phyloP scores from a whole-genome alignment of 495 filamentous ascomycete species.

The Aspergillus biplanus region DNA sequence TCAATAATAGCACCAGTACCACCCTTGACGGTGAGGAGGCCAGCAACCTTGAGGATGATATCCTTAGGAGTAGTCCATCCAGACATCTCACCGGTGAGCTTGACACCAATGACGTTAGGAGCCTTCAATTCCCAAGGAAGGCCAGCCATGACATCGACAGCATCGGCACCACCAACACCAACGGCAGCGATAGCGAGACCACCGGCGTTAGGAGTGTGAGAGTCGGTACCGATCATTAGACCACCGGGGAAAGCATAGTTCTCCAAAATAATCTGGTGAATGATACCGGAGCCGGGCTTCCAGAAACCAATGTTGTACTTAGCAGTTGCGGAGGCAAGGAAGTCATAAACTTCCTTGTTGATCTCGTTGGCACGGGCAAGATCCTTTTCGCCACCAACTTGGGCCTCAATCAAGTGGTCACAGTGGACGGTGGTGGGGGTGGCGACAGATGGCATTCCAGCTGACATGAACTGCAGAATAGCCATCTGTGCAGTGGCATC shows the following conservation, averaged over 20 bases:
- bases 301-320: constrained; percentile 99
- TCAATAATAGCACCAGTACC: constrained; percentile 97
- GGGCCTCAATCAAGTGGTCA: constrained; percentile 98
- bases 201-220: constrained; percentile 97
- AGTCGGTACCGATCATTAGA: constrained; percentile 98
- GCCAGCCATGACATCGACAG: constrained; percentile 98
- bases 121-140: constrained; percentile 99
- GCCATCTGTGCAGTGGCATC: constrained; percentile 99
- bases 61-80: constrained; percentile 96
- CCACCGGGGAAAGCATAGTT: constrained; percentile 99
- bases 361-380: constrained; percentile 86
- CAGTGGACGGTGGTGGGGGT: constrained; percentile 98
- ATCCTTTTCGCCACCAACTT: constrained; percentile 93
- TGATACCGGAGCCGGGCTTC: constrained; percentile 98
- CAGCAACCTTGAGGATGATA: constrained; percentile 97
- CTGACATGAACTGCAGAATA: constrained; percentile 99
- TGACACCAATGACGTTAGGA: constrained; percentile 95
- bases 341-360: constrained; percentile 99
- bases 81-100: constrained; percentile 83
- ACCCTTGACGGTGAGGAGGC: constrained; percentile 96
- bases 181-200: constrained; percentile 96
- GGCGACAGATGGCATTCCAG: constrained; percentile 90
- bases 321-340: constrained; percentile 89
- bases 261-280: constrained; percentile 98
- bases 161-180: constrained; percentile 98